phyloP scores from a whole-genome alignment of 164 flowering plant genomes.

The Chimonanthus praecox region DNA sequence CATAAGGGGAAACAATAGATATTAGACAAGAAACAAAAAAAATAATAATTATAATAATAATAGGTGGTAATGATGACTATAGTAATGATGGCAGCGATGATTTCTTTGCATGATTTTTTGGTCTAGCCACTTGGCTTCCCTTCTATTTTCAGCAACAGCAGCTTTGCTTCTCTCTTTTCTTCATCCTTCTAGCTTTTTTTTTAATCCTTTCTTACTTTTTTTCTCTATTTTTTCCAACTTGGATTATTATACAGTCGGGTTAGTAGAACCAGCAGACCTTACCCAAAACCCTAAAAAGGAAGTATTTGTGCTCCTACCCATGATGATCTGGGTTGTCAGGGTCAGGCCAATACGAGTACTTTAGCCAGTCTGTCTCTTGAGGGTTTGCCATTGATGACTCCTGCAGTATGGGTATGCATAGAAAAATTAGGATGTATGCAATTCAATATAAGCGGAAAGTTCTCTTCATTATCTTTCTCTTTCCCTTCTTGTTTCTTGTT shows the following conservation, averaged over 20 bases:
- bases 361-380: slow-evolving; percentile 54
- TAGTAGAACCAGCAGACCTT: slow-evolving; percentile 22
- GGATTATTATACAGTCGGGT: slow-evolving; percentile 37
- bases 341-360: slow-evolving; percentile 91
- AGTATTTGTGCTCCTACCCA: slow-evolving; percentile 39
- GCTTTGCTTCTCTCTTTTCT: slow-evolving; percentile 26
- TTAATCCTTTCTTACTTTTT: slow-evolving; percentile 7
- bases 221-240: slow-evolving; percentile 27
- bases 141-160: slow-evolving; percentile 44
- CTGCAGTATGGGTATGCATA: slow-evolving; percentile 25
- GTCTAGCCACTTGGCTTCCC: slow-evolving; percentile 28
- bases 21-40: slow-evolving; percentile 17
- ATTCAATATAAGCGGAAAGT: background rate
- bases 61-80: slow-evolving; percentile 25
- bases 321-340: slow-evolving; percentile 94
- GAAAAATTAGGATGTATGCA: background rate
- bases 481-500: background rate
- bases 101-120: slow-evolving; percentile 44
- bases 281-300: background rate
- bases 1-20: slow-evolving; percentile 8
- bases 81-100: slow-evolving; percentile 53
- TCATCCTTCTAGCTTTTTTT: slow-evolving; percentile 4
- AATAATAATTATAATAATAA: slow-evolving; percentile 12
- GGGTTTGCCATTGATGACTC: slow-evolving; percentile 51
- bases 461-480: background rate